These are phyloP conservation scores for Aureobasidium sp. DNA, from an alignment of 2,329 filamentous ascomycete genomes.

Conservation along the genomic window DNA sequence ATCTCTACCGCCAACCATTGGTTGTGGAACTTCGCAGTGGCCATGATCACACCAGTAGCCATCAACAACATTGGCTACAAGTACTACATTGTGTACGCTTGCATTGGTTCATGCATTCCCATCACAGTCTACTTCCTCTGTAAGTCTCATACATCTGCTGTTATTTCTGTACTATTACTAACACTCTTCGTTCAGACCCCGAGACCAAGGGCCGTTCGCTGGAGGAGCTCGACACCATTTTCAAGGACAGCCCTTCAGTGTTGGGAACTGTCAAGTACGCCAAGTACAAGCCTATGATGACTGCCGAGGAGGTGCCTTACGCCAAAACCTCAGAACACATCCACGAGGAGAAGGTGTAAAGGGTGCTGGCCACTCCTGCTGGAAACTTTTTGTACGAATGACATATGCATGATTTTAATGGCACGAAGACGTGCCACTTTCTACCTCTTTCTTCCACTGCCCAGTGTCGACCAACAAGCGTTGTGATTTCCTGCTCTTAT, in stretches of 20 bases:
- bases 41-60: slow-evolving; percentile 35
- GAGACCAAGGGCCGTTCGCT: slow-evolving; percentile 24
- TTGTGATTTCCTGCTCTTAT: neutral
- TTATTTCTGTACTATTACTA: neutral
- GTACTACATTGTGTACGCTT: slow-evolving; percentile 45
- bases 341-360: slow-evolving; percentile 5
- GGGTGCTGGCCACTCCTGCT: neutral
- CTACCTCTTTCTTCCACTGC: neutral
- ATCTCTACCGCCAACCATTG: slow-evolving; percentile 49
- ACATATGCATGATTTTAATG: neutral
- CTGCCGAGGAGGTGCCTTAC: slow-evolving; percentile 1
- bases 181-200: neutral
- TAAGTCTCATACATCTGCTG: slow-evolving; percentile 20
- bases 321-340: slow-evolving; percentile 2
- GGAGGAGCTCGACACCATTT: slow-evolving; percentile 25
- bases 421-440: neutral
- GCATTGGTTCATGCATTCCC: slow-evolving; percentile 38
- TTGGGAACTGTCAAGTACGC: slow-evolving; percentile 12
- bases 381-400: neutral
- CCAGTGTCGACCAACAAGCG: neutral
- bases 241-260: slow-evolving; percentile 15
- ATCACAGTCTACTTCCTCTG: slow-evolving; percentile 38
- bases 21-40: slow-evolving; percentile 32
- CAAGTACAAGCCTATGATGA: slow-evolving; percentile 12
- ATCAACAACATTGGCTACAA: slow-evolving; percentile 43